Base-by-base conservation (phyloP, 768 basidiomycete species). In the Suillus variegatus region DNA sequence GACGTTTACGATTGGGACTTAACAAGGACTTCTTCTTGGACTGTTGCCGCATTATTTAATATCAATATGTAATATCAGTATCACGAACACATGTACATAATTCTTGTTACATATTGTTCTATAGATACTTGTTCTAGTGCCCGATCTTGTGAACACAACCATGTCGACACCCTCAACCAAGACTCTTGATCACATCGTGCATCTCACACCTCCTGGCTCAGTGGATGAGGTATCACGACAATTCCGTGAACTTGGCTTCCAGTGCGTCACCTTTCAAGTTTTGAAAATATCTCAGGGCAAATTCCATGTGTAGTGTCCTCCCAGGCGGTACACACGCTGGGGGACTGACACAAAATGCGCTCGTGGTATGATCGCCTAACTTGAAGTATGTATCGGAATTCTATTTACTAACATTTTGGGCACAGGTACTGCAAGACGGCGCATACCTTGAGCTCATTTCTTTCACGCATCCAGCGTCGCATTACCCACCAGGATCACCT, bases 361-460 rank as follows among this genome's bases (percentile, higher is more conserved):
- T 92, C 44, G 83, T 91, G 54, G 88, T 88, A 75, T 56, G 80
- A 72, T 18, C 6, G 47, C 20, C 54, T 61, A 64, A 14, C 22
- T 54, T 49, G 22, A 56, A 22, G 5, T 35, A 51, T 16, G 12
- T 10, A 20, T 6, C 32, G 22, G 8, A n/a, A 22, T 32, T 18
- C 16, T 20, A 35, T 12, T 16, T 38, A 56, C 62, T 46, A 16
- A 64, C 60, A 18, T 35, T 63, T 44, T 20, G 20, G 22, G 41
- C 16, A 62, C 67, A 88, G 86, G 72, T 88, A 51, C 74, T 91
- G 28, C 73, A 74, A 36, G 88, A 90, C 64, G 84, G 85, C 16
- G 78, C 79, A 18, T 92, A 92, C 72, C 78, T 92, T 55, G 91
- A 92, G 71, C 82, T 92, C 40, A 84, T 92, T 69, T 82, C 84